A percentile compares a stretch with the other conserved stretches of the same genome.
Conservation (phyloP, 768 basidiomycete genomes). For the Suillus hirtellus region DNA sequence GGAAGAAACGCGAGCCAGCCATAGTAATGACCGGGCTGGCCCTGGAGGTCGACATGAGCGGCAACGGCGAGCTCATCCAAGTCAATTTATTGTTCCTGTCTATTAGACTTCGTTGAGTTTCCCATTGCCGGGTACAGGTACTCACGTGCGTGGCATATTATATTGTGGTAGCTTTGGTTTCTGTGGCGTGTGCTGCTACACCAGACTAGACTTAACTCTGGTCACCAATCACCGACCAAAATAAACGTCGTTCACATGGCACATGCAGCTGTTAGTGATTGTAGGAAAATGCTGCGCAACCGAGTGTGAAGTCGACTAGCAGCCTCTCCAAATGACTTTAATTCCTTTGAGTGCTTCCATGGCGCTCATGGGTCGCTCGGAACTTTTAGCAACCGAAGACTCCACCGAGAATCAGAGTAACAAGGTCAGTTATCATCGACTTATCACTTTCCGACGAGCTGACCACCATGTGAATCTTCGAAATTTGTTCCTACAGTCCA, state of each 20-base stretch:
- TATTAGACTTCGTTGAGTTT: slow-evolving; percentile 12
- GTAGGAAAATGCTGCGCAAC: slow-evolving; percentile 10
- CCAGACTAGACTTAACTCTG: neutral
- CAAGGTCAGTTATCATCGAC: slow-evolving; percentile 19
- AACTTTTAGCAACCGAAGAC: slow-evolving; percentile 1
- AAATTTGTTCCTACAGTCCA: slow-evolving; percentile 15
- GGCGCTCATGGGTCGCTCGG: slow-evolving; percentile 1
- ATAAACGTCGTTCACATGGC: slow-evolving; percentile 5
- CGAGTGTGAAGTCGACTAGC: slow-evolving; percentile 4
- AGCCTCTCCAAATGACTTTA: slow-evolving; percentile 12
- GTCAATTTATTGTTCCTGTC: slow-evolving; percentile 34
- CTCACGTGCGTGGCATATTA: slow-evolving; percentile 4
- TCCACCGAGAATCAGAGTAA: neutral
- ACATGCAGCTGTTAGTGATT: neutral
- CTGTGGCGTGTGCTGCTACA: slow-evolving; percentile 26
- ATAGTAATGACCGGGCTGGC: slow-evolving; percentile 24
- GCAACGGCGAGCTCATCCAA: slow-evolving; percentile 30
- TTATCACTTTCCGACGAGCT: neutral
- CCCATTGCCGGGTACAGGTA: neutral
- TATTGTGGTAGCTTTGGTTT: slow-evolving; percentile 21
- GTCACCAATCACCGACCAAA: neutral
- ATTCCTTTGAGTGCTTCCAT: neutral
- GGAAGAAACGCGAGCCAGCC: slow-evolving; percentile 35
- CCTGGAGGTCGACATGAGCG: slow-evolving; percentile 33
- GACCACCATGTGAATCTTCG: neutral